Percentiles rank a stretch among this genome's conserved stretches.
Evolutionary conservation across 345 rosid genomes (phyloP).

Genomic region (Salix udensis): DNA sequence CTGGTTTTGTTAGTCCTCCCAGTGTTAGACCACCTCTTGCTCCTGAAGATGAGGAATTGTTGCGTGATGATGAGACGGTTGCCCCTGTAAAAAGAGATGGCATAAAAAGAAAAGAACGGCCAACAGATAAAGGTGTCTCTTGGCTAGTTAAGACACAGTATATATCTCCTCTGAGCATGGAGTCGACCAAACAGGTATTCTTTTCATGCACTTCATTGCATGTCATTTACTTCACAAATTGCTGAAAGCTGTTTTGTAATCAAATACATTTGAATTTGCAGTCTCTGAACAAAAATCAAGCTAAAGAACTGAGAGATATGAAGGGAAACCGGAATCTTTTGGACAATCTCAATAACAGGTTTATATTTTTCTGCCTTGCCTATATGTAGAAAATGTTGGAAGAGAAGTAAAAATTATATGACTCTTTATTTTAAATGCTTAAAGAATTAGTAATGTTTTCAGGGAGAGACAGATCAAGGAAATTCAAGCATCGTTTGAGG

Average conservation of each 20-base stretch:
- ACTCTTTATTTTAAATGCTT: constrained; percentile 2
- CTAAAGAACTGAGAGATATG: constrained; percentile 82
- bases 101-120: constrained; percentile 81
- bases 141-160: constrained; percentile 98
- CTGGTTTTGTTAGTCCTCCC: constrained; percentile 55
- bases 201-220: neutral
- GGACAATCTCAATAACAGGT: constrained; percentile 81
- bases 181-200: constrained; percentile 78
- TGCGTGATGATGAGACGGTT: constrained; percentile 75
- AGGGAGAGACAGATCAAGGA: constrained; percentile 94
- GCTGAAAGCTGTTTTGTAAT: constrained; percentile 8
- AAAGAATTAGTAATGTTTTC: constrained; percentile 20
- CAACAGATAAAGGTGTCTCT: constrained; percentile 89
- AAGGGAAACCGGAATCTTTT: constrained; percentile 67
- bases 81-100: constrained; percentile 86
- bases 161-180: constrained; percentile 82
- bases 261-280: constrained; percentile 30
- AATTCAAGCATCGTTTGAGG: constrained; percentile 82
- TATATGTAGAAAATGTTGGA: neutral
- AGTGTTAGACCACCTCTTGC: constrained; percentile 58
- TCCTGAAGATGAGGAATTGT: constrained; percentile 85
- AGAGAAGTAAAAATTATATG: neutral
- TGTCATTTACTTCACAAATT: constrained; percentile 8
- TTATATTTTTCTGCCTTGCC: constrained; percentile 25
- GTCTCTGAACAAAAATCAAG: constrained; percentile 95